A percentile compares a stretch with the other conserved stretches of the same genome.
These are phyloP conservation scores for Mortierella sp. DNA, from an alignment of 371 early-diverging fungal species.

Conservation along the genomic window DNA sequence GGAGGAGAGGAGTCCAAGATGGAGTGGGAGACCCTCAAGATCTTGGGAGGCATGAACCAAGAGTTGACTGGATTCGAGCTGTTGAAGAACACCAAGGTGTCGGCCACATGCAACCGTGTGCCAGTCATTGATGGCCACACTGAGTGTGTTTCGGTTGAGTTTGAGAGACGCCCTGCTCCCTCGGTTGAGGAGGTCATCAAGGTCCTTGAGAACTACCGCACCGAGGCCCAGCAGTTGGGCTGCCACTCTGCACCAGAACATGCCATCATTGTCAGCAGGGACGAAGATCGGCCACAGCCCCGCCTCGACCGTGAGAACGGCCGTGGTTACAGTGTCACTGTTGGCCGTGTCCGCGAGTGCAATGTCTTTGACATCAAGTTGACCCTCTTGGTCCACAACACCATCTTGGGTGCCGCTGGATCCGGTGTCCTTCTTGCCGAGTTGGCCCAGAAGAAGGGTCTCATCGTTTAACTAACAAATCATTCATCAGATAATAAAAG, in stretches of 20 bases:
- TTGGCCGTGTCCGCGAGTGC: constrained; percentile 91
- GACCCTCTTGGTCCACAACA: constrained; percentile 94
- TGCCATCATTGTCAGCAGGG: constrained; percentile 80
- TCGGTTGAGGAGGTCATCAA: constrained; percentile 80
- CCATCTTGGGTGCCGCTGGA: constrained; percentile 97
- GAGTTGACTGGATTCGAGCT: constrained; percentile 66
- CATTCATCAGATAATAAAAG: background rate
- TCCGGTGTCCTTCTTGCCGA: constrained; percentile 97
- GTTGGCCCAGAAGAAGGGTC: constrained; percentile 86
- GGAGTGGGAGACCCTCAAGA: constrained; percentile 95
- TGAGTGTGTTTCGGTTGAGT: constrained; percentile 90
- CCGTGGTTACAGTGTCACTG: constrained; percentile 90
- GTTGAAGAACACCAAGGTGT: constrained; percentile 72
- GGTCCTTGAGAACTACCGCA: constrained; percentile 79
- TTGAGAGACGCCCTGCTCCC: constrained; percentile 76
- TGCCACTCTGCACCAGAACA: constrained; percentile 87
- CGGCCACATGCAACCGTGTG: constrained; percentile 97
- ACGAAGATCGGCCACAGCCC: constrained; percentile 94
- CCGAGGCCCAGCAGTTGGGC: constrained; percentile 82
- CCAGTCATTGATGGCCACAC: constrained; percentile 97
- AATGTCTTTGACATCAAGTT: constrained; percentile 93
- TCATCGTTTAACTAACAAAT: constrained; percentile 38
- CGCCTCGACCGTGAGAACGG: constrained; percentile 91
- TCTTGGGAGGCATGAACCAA: constrained; percentile 80
- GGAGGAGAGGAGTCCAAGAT: constrained; percentile 98